Base-by-base conservation (phyloP, 495 filamentous ascomycete species). In the Aspergillus hancockii region DNA sequence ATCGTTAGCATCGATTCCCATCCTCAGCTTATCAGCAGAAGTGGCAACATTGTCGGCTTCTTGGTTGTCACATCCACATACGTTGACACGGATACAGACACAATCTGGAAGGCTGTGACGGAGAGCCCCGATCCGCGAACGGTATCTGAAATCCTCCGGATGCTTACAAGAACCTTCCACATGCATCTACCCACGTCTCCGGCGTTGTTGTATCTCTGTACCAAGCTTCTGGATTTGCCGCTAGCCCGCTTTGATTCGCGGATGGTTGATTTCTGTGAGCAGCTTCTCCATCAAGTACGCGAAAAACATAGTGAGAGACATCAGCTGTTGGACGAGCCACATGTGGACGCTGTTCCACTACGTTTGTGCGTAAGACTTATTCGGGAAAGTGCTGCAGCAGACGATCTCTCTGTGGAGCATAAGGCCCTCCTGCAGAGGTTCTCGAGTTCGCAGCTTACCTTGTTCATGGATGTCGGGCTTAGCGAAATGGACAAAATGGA, bases 1-100 rank as follows among this genome's bases (percentile, higher is more conserved):
- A 83, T 98, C 28, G 85, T 98, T 55, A 90, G 94, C 2, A 86
- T 93, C 45, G 92, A 91, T 55, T 96, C 94, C 18, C 94, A 98
- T 66, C 90, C 90, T 7, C 91, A 96, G 64, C 83, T 98, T 57
- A 95, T 96, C 47, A 79, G 76, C 43, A 84, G 90, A 60, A 89
- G 90, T 66, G 80, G 81, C 58, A 96, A 97, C 56, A 89, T 98
- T 54, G 78, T 96, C 41, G 89, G 89, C 0, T 98, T 97, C 59
- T 80, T 98, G 49, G 81, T 91, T n/a, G 90, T 94, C 40, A 96
- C 91, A 0, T 71, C 77, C 32, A 87, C 83, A 4, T 96, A 94
- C 67, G 85, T 83, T 8, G 64, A 83, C n/a, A 64, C 74, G 14
- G 88, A 93, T 61, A 89, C 90, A 4, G 89, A 97, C 63, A 79